Base-by-base conservation (phyloP, 441 rosid genomes). In the Raphanus hybrid region DNA sequence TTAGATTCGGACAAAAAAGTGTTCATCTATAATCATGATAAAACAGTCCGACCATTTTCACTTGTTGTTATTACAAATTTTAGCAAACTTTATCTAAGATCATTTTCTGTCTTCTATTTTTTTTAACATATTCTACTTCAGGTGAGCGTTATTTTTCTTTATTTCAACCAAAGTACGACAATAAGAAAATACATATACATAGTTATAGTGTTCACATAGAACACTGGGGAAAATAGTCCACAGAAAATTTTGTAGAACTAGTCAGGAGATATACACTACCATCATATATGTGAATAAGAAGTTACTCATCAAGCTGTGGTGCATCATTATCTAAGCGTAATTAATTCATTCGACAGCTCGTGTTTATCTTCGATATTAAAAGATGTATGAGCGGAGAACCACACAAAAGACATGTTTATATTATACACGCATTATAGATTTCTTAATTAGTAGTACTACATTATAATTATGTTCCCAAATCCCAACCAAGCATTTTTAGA, bases 1-100 rank as follows among this genome's bases (percentile, higher is more conserved):
- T 71, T 75, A 75, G 80, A 75, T 80, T 80, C 80, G 83, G 83
- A 75, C 83, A 75, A 75, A 75, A 23, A 80, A 67, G 83, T 75
- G 80, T 65, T 80, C 74, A 65, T 80, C 79, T 71, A 75, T 75
- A 66, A 80, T 75, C 80, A 80, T 80, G 82, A 71, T 70, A 75
- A 70, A 70, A 60, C 34, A 35, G 29, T 23, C 76, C 79, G 54
- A 75, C 79, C 75, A 64, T 69, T 41, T 79, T 74, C 29, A 64
- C 61, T 66, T 75, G 54, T 64, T 75, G 59, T 70, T 80, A 75
- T 70, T 70, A 75, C 82, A 70, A 70, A 64, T 45, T 79, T 58
- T 79, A 74, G 82, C 72, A 74, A 79, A 12, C 14, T 64, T 75
- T 74, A 69, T 29, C 75, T 58, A 64, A 68, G n/a, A 41, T 74